Percentiles rank a stretch among this genome's conserved stretches.
Conservation (phyloP, 306 rosid species). For the Lupinus albus region DNA sequence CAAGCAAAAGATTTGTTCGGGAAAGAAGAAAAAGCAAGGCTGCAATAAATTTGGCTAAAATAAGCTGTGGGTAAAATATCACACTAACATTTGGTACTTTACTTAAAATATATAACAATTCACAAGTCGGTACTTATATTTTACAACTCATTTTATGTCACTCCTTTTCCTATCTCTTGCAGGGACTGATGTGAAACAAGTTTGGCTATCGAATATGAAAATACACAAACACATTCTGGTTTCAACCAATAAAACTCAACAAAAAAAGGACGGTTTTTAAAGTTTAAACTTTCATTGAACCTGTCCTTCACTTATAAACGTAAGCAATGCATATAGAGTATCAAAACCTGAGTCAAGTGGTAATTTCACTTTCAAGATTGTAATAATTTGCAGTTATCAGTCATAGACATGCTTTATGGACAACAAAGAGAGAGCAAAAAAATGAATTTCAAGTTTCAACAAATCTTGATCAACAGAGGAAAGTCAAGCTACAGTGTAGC, state of each 20-base stretch:
- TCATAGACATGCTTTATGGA: not conserved
- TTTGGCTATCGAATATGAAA: not conserved
- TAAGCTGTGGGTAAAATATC: too few species aligned
- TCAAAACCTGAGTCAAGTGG: not conserved
- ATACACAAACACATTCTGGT: not conserved
- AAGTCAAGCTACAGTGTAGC: conserved; percentile 16
- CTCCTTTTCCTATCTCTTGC: too few species aligned
- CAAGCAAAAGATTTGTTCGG: not conserved
- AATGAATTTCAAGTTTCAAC: conserved; percentile 21
- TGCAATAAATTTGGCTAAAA: too few species aligned
- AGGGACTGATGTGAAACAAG: too few species aligned
- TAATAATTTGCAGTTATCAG: not conserved
- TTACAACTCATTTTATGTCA: too few species aligned
- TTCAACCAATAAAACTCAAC: not conserved
- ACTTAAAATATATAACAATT: too few species aligned
- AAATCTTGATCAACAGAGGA: conserved; percentile 8
- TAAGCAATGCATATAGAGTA: not conserved
- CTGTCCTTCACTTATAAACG: conserved; percentile 14
- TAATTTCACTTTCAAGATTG: conserved; percentile 1
- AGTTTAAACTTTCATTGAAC: conserved; percentile 13
- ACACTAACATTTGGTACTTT: too few species aligned
- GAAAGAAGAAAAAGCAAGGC: too few species aligned
- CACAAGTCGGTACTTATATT: too few species aligned
- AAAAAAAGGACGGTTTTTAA: not conserved
- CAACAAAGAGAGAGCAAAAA: not conserved